Conservation (phyloP, 2,329 filamentous ascomycete genomes). For the Trichophyton equinum region DNA sequence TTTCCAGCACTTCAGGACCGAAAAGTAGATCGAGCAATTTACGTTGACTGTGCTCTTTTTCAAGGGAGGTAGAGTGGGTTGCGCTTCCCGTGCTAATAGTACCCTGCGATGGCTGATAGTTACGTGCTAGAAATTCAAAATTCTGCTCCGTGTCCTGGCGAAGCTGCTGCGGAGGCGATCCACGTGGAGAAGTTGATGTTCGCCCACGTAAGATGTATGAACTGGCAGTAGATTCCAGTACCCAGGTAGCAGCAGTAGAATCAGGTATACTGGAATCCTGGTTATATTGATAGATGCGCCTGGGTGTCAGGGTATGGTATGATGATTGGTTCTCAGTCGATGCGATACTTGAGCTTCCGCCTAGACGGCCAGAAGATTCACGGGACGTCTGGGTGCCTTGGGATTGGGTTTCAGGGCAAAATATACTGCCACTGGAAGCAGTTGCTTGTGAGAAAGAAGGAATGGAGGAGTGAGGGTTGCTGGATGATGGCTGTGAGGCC, state of each 20-base stretch:
- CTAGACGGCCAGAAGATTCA: not conserved
- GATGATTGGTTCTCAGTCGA: not conserved
- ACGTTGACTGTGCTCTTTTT: not conserved
- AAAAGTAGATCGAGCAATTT: not conserved
- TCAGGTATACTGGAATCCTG: not conserved
- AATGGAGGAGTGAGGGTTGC: not conserved
- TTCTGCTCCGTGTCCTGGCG: not conserved
- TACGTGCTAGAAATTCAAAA: not conserved
- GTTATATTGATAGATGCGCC: not conserved
- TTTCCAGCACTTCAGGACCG: not conserved
- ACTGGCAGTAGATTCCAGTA: not conserved
- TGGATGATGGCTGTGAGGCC: not conserved
- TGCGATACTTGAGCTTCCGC: not conserved
- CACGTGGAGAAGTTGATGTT: not conserved
- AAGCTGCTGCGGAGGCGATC: not conserved
- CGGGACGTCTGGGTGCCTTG: conserved; percentile 5
- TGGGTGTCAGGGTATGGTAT: not conserved
- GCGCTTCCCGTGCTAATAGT: not conserved
- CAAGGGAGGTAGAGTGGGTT: not conserved
- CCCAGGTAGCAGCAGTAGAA: not conserved
- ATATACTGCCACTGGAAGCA: conserved; percentile 8
- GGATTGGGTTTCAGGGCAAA: conserved; percentile 3
- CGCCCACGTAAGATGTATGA: not conserved
- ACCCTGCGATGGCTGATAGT: not conserved
- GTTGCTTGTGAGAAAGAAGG: conserved; percentile 3